Conservation (phyloP, 75 land plant genomes). For the Pseudotsuga menziesii region DNA sequence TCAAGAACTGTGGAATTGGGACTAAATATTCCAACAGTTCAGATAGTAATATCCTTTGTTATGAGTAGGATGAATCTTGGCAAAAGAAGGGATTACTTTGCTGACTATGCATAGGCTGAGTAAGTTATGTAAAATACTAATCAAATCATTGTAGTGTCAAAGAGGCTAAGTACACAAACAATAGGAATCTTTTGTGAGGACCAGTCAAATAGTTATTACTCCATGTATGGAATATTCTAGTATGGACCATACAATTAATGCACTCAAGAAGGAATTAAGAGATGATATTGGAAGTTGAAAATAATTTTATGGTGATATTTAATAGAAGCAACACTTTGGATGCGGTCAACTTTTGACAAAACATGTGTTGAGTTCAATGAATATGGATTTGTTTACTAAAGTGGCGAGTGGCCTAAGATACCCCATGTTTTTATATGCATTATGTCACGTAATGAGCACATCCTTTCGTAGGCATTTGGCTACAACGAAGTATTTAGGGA, state of each 20-base stretch:
- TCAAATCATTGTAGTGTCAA: too few species aligned
- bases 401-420: constrained; percentile 20
- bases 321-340: constrained; percentile 60
- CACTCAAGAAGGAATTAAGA: background rate
- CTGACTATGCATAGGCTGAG: too few species aligned
- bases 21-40: too few species aligned
- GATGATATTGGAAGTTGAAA: constrained; percentile 9
- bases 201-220: too few species aligned
- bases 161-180: too few species aligned
- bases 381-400: constrained; percentile 28
- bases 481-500: constrained; percentile 24
- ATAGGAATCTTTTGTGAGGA: too few species aligned
- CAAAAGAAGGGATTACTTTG: too few species aligned
- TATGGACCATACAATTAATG: background rate
- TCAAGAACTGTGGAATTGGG: too few species aligned
- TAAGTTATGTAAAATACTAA: too few species aligned
- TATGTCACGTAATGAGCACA: constrained; percentile 28
- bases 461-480: background rate
- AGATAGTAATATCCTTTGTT: too few species aligned
- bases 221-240: constrained; percentile 8
- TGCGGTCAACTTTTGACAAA: constrained; percentile 95
- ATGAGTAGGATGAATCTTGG: too few species aligned
- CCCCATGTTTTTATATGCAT: constrained; percentile 45
- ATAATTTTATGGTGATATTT: background rate
- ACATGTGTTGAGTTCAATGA: constrained; percentile 68